Evolutionary conservation across 352 stramenopile species (phyloP), one percentile per base, ranked within the genome.

Genomic region (Phytophthora pluvialis): DNA sequence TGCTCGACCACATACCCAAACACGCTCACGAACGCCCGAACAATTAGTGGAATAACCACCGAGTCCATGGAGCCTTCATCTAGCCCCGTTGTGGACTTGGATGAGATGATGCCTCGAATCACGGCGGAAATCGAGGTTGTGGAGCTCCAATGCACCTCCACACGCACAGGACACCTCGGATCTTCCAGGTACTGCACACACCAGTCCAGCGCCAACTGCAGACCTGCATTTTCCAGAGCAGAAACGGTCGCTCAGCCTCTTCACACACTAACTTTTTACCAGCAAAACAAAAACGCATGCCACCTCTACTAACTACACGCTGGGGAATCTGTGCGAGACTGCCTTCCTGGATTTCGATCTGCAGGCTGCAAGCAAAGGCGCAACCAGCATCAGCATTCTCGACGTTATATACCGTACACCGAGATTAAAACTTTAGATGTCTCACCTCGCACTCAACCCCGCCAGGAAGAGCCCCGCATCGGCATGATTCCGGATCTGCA

Each of bases 61-160:
- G 48, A 21, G 7, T 83, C 44, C 3, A 68, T 16, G 10, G 11
- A 25, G 7, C 18, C 13, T 2, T 65, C 53, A 18, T 51, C 32
- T 3, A 71, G 12, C 3, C 53, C 71, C 1, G 67, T 58, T 0
- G 67, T 64, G 0, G 67, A 26, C 29, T 89, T 89, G 12, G 77
- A 56, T 4, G 64, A 68, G n/a, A 91, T 15, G 12, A 89, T 70
- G 11, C 73, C 60, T 3, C 76, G 70, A 18, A 89, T 66, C 13
- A 88, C 60, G 3, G 77, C 79, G 25, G 72, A 64, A 15, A 90
- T 16, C 4, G 67, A 69, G 0, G 44, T 36, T 7, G 45, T 52
- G 8, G 76, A 64, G 56, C 77, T 83, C 79, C 81, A 89, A 63
- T 82, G 71, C 15, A 90, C 53, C 5, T 60, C 38, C 8, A 83